Evolutionary conservation across 805 yeast genomes (phyloP), one percentile per base, ranked within the genome.

Genomic region (Komagataella populi): DNA sequence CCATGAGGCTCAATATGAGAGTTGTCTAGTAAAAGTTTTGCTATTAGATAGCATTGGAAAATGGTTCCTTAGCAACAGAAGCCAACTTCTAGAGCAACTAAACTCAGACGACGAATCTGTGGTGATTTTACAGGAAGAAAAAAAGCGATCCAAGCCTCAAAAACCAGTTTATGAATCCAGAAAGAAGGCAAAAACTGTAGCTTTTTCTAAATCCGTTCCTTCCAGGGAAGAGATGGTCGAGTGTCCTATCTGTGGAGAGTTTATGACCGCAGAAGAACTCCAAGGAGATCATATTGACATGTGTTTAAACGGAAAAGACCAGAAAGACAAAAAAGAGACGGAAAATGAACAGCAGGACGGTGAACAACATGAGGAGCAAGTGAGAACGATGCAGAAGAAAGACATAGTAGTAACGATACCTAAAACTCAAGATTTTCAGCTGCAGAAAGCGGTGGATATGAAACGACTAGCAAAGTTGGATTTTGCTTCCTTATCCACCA

Each of bases 31-130:
- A 53, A 77, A 85, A 56, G 86, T 83, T 47, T 73, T 79, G 44
- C 66, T 83, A 6, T 64, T 88, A n/a, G 95, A 84, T 59, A 95
- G 87, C 55, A 68, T 86, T 0, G 81, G 79, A 1, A 63, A 65
- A 45, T 75, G 85, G 62, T 81, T 75, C 63, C 63, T 60, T 14
- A 60, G 63, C 10, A 53, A 75, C n/a, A 64, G 84, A 55, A 59
- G 64, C 2, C 65, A 64, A 6, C 58, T 79, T 39, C 24, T 74
- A 10, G 67, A 68, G 6, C 49, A 56, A 20, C 53, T 76, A 49
- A 50, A 48, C n/a, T 1, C 39, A 1, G n/a, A 30, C 14, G 14
- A 30, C 8, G 39, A 30, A n/a, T 30, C 39, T 14, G 39, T 30
- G 4, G 14, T 30, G 14, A 30, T 30, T n/a, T 30, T 30, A 14